Conservation (phyloP, 805 yeast genomes). For the Wickerhamomyces alni region DNA sequence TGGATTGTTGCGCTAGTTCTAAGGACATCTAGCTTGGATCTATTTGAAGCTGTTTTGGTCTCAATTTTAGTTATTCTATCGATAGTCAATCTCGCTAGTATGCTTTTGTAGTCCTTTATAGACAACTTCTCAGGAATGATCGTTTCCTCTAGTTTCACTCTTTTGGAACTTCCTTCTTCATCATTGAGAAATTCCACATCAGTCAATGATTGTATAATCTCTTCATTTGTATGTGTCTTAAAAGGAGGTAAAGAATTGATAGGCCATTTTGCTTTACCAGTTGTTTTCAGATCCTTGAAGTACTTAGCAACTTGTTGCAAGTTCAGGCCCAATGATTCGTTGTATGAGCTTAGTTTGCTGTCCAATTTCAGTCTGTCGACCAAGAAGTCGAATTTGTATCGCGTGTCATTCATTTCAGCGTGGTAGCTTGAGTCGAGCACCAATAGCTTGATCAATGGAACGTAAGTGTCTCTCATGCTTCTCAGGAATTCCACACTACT, state of each 20-base stretch:
- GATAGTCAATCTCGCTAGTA: constrained; percentile 32
- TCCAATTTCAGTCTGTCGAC: constrained; percentile 14
- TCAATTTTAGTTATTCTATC: constrained; percentile 26
- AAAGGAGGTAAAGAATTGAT: constrained; percentile 10
- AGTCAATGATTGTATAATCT: constrained; percentile 15
- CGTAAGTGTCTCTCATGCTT: constrained; percentile 13
- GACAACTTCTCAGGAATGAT: constrained; percentile 17
- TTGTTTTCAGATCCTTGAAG: constrained; percentile 6
- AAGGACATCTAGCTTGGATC: constrained; percentile 18
- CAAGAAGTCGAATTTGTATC: constrained; percentile 18
- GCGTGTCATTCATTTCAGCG: constrained; percentile 18
- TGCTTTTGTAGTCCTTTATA: constrained; percentile 29
- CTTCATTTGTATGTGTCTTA: constrained; percentile 10
- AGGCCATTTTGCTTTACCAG: constrained; percentile 5
- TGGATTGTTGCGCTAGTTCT: constrained; percentile 33
- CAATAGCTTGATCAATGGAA: constrained; percentile 43
- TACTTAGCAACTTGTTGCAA: constrained; percentile 6
- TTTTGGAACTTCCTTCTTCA: constrained; percentile 2
- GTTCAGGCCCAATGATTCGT: constrained; percentile 11
- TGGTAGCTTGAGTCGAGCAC: constrained; percentile 42
- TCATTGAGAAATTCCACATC: constrained; percentile 8
- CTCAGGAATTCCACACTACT: constrained; percentile 25
- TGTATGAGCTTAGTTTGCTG: constrained; percentile 9
- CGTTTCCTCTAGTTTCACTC: constrained; percentile 10
- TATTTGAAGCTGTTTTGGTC: constrained; percentile 17